Base-by-base conservation (phyloP, 139 green algal genomes). In the Tetraselmis striata region DNA sequence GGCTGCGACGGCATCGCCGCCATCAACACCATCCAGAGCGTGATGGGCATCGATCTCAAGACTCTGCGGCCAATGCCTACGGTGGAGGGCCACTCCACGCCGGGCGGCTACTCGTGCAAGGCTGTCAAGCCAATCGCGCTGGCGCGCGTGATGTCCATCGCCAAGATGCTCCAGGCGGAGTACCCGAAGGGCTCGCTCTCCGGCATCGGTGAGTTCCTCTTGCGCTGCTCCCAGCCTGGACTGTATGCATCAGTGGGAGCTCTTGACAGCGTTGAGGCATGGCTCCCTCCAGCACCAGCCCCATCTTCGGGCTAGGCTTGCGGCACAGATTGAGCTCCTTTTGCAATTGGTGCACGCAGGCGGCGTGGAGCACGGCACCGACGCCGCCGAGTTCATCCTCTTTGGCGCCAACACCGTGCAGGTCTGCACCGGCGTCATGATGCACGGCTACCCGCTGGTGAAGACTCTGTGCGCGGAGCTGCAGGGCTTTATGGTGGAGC, bases 381-480 rank as follows among this genome's bases (percentile, higher is more conserved):
- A 98, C 74, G 96, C 96, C 1, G 96, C 96, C 0, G 96, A 99
- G 90, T 99, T 99, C 83, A 92, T 99, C 24, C 89, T 99, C 75
- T 87, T 99, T 76, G 96, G 96, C 0, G 87, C 93, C 0, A 84
- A 97, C 89, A 98, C 94, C 29, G 96, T 99, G 83, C 95, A 98
- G 92, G 96, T 99, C 76, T 99, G 96, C 92, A 98, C 96, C 1
- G 96, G 96, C 25, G 94, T 98, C 24, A 99, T 99, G 96, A 86
- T 99, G 78, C 94, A 99, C 84, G 96, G 96, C 26, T 99, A 99
- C 87, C 88, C 89, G 0, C 77, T 99, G 74, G 90, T 98, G 23
- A 93, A 98, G 83, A 91, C 91, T n/a, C 91, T 99, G 59, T 95
- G 90, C 76, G 95, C 89, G 5, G 96, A 90, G 2, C 91, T 99